Evolutionary conservation across 441 rosid species (phyloP), one percentile per base, ranked within the genome.

Genomic region (Euphorbia celastroides): DNA sequence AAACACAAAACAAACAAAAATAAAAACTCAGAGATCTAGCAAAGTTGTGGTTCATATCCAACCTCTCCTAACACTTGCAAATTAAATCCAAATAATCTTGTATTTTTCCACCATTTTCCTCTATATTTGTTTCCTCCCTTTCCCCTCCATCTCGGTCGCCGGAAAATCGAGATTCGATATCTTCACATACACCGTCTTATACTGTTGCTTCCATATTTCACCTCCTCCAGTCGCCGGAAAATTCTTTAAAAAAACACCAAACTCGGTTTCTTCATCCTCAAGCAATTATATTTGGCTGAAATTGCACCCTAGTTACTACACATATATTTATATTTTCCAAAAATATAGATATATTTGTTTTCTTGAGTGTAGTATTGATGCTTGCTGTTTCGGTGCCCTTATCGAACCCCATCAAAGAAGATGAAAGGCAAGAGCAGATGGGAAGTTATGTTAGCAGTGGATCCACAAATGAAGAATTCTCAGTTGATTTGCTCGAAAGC

Each of bases 41-140:
- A 65, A 77, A 91, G 77, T 83, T 81, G 93, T 91, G 97, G 93
- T 73, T 75, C 58, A 76, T 50, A 84, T 79, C 76, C 66, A 80
- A n/a, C 67, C 66, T 67, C 75, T 41, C 79, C 55, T 62, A 57
- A 36, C 64, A 31, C 70, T 57, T 25, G 54, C 73, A 67, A 73
- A 41, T 52, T 69, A 42, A 17, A 54, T 19, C 26, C 52, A 13
- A 68, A 60, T n/a, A n/a, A 22, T 60, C 67, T 42, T 58, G 51
- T 23, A 66, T 51, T 23, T 17, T n/a, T 31, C 20, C 65, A 0
- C 50, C 7, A 56, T n/a, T n/a, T n/a, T n/a, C 57, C 62, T 59
- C 68, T 46, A 46, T 46, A 17, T n/a, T 48, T 17, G 6, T 17
- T 3, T n/a, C 26, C 66, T 11, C 2, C 61, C 4, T 31, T 7